Evolutionary conservation across 2,329 filamentous ascomycete species (phyloP), one percentile per base, ranked within the genome.

Genomic region (Epichloe glyceriae): DNA sequence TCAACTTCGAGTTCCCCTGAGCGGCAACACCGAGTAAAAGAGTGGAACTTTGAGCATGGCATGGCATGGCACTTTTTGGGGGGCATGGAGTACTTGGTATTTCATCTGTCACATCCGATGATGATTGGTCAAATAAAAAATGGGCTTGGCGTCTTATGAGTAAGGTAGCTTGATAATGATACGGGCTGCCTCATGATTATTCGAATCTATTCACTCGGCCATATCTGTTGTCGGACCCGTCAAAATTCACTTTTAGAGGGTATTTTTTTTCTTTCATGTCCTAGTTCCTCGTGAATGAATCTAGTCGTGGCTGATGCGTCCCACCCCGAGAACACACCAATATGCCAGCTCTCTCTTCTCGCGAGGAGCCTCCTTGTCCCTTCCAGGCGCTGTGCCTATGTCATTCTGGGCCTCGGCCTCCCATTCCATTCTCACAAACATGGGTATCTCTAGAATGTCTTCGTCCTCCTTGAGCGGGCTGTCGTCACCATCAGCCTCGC

Each of bases 1-100:
- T 97, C 71, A 83, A 84, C 75, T 98, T 98, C 71, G 93, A 98
- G 84, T 98, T 98, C 84, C 93, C 67, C 86, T 94, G 79, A 80
- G 79, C 70, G 78, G 78, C 68, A 73, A 77, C 67, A 66, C 80
- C 63, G 90, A 95, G 70, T 53, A 52, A 49, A 42, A 30, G 12
- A 26, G 77, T 95, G 93, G 78, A 78, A 67, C 57, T 54, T 47
- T 44, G 37, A 39, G 35, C 43, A 49, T 45, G 42, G 52, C 43
- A 49, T 42, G 42, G 52, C 43, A 47, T 54, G 52, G 42, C 50
- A 54, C 43, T 43, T 22, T 49, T 41, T n/a, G 15, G 41, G 46
- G 46, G 51, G 53, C 44, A 45, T 30, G 47, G 47, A 49, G 40
- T 50, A 52, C 50, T 49, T 60, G 60, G 60, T 60, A 62, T 64